These are phyloP conservation scores for Quercus phellos DNA, from an alignment of 331 rosid genomes.

Conservation along the genomic window DNA sequence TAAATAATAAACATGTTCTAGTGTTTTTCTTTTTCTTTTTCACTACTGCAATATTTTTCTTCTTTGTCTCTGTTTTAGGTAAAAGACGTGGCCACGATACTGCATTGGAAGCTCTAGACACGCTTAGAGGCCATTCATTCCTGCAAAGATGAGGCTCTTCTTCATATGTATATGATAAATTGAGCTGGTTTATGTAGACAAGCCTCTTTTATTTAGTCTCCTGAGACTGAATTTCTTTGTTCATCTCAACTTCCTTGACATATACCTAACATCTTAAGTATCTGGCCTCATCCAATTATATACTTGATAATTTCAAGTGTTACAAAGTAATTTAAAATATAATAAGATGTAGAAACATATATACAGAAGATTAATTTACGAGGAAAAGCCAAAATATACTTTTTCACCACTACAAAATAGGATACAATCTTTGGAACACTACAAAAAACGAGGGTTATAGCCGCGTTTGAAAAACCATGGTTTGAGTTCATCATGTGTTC, in stretches of 20 bases:
- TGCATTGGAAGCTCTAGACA: conserved; percentile 94
- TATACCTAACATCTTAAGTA: background rate
- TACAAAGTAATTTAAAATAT: background rate
- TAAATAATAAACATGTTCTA: background rate
- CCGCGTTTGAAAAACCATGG: too few relatives aligned
- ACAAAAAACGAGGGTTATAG: too few relatives aligned
- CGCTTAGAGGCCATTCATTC: conserved; percentile 48
- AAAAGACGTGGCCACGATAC: conserved; percentile 91
- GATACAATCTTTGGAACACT: too few relatives aligned
- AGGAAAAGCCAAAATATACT: too few relatives aligned
- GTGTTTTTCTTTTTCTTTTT: conserved; percentile 33
- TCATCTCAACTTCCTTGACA: background rate
- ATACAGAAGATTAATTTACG: background rate
- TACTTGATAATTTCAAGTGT: background rate
- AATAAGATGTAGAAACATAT: background rate
- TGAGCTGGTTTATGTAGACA: conserved; percentile 29
- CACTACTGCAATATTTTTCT: conserved; percentile 32
- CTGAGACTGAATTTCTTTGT: conserved; percentile 12
- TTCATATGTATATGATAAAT: conserved; percentile 15
- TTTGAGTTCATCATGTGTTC: too few relatives aligned
- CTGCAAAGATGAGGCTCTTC: conserved; percentile 47
- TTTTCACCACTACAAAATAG: too few relatives aligned
- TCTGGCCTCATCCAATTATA: background rate
- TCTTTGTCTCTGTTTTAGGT: conserved; percentile 65
- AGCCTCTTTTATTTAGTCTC: conserved; percentile 20